Base-by-base conservation (phyloP, 164 flowering plant genomes). In the Macadamia tetraphylla region DNA sequence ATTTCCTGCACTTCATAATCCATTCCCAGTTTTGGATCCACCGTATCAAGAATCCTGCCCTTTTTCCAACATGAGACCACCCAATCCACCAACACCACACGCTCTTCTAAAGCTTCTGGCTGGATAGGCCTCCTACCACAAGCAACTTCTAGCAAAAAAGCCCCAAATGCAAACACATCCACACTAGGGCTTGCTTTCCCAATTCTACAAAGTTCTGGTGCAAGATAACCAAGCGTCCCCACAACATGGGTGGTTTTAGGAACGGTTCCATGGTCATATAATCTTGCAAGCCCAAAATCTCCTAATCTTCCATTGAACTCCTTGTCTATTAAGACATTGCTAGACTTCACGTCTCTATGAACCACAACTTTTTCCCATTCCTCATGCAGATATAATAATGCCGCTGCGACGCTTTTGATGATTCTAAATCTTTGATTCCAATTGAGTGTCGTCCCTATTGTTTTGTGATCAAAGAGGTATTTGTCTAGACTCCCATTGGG, bases 1-100 rank as follows among this genome's bases (percentile, higher is more conserved):
- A 72, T 61, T 15, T 76, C 70, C 31, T 64, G 66, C 9, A 0
- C 48, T n/a, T 48, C 70, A 59, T 63, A 75, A 31, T 60, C 62
- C 6, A 11, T 17, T 18, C 53, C 56, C 40, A 76, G 43, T 53
- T 51, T 71, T 6, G 69, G 63, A 65, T 68, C 70, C 10, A 29
- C 18, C 3, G 58, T 30, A 1, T 60, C 64, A 13, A 60, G 29
- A 15, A 68, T 30, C 46, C 1, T 3, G 3, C 70, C 64, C 30
- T n/a, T 60, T 1, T 35, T 60, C 70, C 65, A 60, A 53, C 17
- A 53, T 17, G 17, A 53, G n/a, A 53, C 3, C 57, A 53, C 57
- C 57, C 57, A 53, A 53, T 53, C 67, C 6, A 65, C 58, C 18
- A 65, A 18, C 51, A 65, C 23, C 9, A 17, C 3, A 65, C 31